These are phyloP conservation scores for Lachancea dasiensis DNA, from an alignment of 805 yeast genomes.

Conservation along the genomic window DNA sequence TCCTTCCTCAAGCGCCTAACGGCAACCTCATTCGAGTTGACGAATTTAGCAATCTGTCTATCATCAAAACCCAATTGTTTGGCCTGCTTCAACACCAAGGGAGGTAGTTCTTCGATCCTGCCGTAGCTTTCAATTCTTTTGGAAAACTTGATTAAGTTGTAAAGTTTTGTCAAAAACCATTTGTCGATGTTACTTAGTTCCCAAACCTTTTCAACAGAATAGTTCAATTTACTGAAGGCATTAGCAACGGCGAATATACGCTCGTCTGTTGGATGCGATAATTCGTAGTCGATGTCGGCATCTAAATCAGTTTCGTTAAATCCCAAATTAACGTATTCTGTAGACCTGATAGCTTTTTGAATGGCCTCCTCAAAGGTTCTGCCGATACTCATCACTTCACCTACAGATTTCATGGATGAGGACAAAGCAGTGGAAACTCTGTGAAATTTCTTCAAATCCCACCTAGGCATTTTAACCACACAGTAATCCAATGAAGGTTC, in stretches of 20 bases:
- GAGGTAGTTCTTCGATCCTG: constrained; percentile 52
- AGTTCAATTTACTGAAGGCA: constrained; percentile 74
- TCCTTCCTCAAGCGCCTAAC: constrained; percentile 85
- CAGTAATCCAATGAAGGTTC: constrained; percentile 97
- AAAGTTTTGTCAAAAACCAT: constrained; percentile 91
- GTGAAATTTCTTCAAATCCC: constrained; percentile 96
- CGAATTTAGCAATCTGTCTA: constrained; percentile 87
- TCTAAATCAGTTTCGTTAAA: constrained; percentile 86
- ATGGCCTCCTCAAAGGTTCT: constrained; percentile 96
- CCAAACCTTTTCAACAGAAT: constrained; percentile 90
- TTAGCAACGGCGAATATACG: constrained; percentile 95
- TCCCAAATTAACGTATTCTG: constrained; percentile 93
- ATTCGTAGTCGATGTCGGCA: constrained; percentile 85
- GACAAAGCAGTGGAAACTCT: constrained; percentile 83
- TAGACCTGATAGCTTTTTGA: constrained; percentile 88
- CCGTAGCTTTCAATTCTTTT: constrained; percentile 52
- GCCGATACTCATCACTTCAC: constrained; percentile 98
- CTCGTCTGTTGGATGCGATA: constrained; percentile 96
- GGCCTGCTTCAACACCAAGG: constrained; percentile 65
- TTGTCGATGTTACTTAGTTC: constrained; percentile 84
- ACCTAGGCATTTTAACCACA: constrained; percentile 96
- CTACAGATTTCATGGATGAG: constrained; percentile 96
- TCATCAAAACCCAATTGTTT: constrained; percentile 97
- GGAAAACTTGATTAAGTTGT: constrained; percentile 68
- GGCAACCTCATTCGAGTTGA: constrained; percentile 86